A percentile compares a stretch with the other conserved stretches of the same genome.
These are phyloP conservation scores for Lasiosphaeria hispida DNA, from an alignment of 495 filamentous ascomycete genomes.

Conservation along the genomic window DNA sequence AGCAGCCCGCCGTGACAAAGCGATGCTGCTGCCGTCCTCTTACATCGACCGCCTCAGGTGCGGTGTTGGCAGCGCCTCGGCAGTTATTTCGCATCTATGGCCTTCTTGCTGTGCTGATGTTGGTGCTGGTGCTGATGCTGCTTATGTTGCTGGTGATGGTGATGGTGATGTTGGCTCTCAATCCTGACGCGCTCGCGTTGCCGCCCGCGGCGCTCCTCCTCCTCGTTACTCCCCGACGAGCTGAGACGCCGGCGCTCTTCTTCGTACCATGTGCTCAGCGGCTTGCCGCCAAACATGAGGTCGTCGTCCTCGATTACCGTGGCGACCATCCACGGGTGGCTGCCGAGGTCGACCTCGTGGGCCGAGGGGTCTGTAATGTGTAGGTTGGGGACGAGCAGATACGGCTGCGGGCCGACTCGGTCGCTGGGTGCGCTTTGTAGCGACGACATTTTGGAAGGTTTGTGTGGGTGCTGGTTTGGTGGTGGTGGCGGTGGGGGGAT, in stretches of 20 bases:
- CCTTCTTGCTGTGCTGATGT: not conserved
- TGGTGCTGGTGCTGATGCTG: conserved; percentile 19
- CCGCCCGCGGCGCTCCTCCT: conserved; percentile 45
- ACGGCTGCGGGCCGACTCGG: conserved; percentile 25
- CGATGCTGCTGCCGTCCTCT: no score
- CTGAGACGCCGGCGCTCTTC: conserved; percentile 45
- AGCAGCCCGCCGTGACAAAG: no score
- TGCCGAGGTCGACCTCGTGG: conserved; percentile 35
- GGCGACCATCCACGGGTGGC: conserved; percentile 47
- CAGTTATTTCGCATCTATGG: no score
- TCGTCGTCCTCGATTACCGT: conserved; percentile 57
- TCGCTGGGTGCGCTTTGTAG: conserved; percentile 25
- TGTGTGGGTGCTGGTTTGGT: not conserved
- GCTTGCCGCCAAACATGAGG: conserved; percentile 56
- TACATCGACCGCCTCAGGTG: no score
- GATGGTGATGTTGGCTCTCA: conserved; percentile 21
- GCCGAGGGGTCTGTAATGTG: conserved; percentile 35
- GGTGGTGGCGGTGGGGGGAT: not conserved
- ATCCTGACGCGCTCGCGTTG: conserved; percentile 32
- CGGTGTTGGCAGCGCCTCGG: no score
- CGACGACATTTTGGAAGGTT: conserved; percentile 25
- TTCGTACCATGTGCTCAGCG: conserved; percentile 54
- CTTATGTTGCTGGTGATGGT: conserved; percentile 11
- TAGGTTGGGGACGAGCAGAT: conserved; percentile 34
- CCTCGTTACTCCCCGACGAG: conserved; percentile 27